Evolutionary conservation across 768 basidiomycete species (phyloP).

Genomic region (Collybiopsis luxurians): DNA sequence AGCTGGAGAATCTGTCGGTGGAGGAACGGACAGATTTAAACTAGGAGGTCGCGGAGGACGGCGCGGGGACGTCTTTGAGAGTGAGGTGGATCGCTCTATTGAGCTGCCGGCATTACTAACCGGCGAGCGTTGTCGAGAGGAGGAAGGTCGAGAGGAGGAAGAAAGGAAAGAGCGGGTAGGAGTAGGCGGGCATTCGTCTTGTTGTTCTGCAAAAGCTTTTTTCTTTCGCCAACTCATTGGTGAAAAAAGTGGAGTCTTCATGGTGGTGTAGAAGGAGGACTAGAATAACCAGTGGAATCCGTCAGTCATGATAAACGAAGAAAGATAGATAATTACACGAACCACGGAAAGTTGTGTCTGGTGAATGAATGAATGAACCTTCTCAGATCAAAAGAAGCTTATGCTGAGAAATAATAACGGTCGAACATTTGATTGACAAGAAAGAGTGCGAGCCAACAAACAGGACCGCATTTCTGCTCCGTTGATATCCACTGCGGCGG

Average conservation of each 20-base stretch:
- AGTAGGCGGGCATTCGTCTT: not conserved
- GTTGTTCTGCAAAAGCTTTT: not conserved
- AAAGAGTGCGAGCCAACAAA: not conserved
- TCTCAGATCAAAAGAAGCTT: conserved; percentile 4
- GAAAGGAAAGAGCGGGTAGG: not conserved
- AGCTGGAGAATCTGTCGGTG: conserved; percentile 1
- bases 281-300: not conserved
- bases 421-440: conserved; percentile 3
- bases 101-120: no score
- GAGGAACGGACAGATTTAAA: conserved; percentile 15
- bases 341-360: not conserved
- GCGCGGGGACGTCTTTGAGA: conserved; percentile 7
- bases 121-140: no score
- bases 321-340: not conserved
- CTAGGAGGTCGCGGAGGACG: conserved; percentile 30
- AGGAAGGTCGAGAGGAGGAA: not conserved
- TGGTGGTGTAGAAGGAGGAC: not conserved
- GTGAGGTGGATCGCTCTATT: not conserved
- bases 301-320: not conserved
- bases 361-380: not conserved
- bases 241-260: conserved; percentile 1
- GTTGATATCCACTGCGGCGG: no score
- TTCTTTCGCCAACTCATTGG: conserved; percentile 5
- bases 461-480: no score
- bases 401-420: not conserved